Evolutionary conservation across 106 monocot species (phyloP).

Genomic region (Acorus gramineus): DNA sequence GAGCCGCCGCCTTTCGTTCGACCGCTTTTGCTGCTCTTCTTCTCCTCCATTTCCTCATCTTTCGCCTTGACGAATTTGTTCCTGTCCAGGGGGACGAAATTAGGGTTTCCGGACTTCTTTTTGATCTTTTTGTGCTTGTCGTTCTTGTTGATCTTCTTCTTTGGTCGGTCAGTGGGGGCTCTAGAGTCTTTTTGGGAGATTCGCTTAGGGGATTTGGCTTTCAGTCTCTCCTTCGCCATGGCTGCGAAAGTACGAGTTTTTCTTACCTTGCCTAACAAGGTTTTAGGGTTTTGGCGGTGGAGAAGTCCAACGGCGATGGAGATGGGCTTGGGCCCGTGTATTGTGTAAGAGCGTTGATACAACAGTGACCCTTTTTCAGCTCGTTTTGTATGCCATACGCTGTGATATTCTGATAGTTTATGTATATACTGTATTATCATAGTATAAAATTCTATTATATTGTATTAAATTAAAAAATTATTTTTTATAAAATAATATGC

Average conservation of each 20-base stretch:
- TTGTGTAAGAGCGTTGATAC: too few relatives aligned
- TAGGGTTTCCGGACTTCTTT: constrained; percentile 21
- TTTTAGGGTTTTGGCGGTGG: not conserved
- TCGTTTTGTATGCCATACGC: too few relatives aligned
- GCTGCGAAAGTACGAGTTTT: not conserved
- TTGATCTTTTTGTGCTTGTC: not conserved
- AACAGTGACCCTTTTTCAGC: too few relatives aligned
- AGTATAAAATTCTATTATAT: too few relatives aligned
- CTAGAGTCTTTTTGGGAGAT: not conserved
- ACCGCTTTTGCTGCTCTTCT: constrained; percentile 2
- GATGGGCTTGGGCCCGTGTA: too few relatives aligned
- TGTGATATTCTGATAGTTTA: too few relatives aligned
- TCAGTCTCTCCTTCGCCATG: constrained; percentile 6
- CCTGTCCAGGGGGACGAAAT: constrained; percentile 26
- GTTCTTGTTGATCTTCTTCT: constrained; percentile 8
- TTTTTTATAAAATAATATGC: too few relatives aligned
- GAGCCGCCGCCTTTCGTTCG: not conserved
- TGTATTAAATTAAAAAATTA: too few relatives aligned
- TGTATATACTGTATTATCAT: too few relatives aligned
- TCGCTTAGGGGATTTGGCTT: constrained; percentile 2
- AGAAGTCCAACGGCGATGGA: too few relatives aligned
- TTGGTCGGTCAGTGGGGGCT: not conserved
- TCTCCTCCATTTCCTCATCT: constrained; percentile 2
- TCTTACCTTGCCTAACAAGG: not conserved
- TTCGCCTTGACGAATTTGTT: constrained; percentile 9